Base-by-base conservation (phyloP, 257 asterid species). In the Solanum paucissectum region DNA sequence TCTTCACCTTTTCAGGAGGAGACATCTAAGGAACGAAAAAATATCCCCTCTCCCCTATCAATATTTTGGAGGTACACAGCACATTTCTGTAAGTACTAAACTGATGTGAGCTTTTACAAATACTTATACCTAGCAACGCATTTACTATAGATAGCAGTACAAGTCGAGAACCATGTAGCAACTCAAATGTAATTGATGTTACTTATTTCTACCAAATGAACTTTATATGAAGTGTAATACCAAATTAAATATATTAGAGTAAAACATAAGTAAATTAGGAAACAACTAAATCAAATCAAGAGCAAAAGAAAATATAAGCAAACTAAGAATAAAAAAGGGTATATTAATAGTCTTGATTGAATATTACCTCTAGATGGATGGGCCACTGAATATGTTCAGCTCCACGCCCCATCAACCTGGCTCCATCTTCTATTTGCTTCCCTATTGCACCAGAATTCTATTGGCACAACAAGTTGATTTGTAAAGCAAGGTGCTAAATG, bases 381-480 rank as follows among this genome's bases (percentile, higher is more conserved):
- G 99, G 99, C 98, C 98, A 96, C 69, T 91, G 87, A 71, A 97
- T 94, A 82, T 91, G 91, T 88, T 94, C 98, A 76, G 93, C 88
- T 23, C 98, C 99, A 34, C 99, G 99, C 62, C 96, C 98, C 99
- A 97, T 95, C 90, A 95, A 86, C 90, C 99, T 89, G 81, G 96
- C 98, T 84, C 99, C 98, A 77, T 95, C 99, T 92, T 85, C 90
- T 87, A 97, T 97, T 88, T 95, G 96, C 93, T 97, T 97, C 88
- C 99, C 99, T 85, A 97, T 91, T 34, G 99, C 99, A 76, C 96
- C 95, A 1, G 93, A 86, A 90, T 95, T 98, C 99, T 95, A 83
- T 90, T 62, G 76, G 85, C 83, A 64, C 21, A 55, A 37, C 44
- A 36, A 76, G 85, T 62, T 33, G 69, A 29, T 33, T 87, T 72